Evolutionary conservation across 2,329 filamentous ascomycete species (phyloP).

Genomic region (Xylaria sp.): DNA sequence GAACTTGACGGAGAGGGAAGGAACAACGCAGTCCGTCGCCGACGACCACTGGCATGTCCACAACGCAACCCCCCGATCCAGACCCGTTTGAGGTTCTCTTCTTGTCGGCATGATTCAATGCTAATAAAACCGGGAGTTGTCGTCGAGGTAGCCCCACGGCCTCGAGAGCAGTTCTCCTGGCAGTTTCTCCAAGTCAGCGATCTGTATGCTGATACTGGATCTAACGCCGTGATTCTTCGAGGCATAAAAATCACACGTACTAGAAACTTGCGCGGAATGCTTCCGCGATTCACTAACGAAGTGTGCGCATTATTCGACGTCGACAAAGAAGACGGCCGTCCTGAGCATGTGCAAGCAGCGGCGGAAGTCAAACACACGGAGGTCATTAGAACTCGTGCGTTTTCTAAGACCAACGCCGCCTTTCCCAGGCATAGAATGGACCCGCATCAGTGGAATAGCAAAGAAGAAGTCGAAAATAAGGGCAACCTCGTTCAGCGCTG

Average conservation of each 20-base stretch:
- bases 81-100: neutral
- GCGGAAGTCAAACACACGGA: slow-evolving; percentile 49
- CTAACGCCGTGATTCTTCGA: slow-evolving; percentile 48
- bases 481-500: slow-evolving; percentile 65
- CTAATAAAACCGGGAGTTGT: slow-evolving; percentile 26
- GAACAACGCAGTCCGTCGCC: neutral
- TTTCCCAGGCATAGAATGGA: slow-evolving; percentile 56
- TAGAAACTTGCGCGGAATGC: slow-evolving; percentile 48
- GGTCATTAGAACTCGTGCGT: slow-evolving; percentile 55
- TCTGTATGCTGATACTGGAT: slow-evolving; percentile 25
- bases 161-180: slow-evolving; percentile 13
- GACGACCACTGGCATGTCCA: neutral
- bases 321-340: slow-evolving; percentile 51
- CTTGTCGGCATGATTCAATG: neutral
- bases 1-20: neutral
- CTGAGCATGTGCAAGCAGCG: slow-evolving; percentile 51
- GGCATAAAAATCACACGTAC: slow-evolving; percentile 53
- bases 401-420: slow-evolving; percentile 66
- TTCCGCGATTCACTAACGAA: slow-evolving; percentile 57
- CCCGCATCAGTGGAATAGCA: slow-evolving; percentile 36
- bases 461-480: slow-evolving; percentile 42
- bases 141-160: slow-evolving; percentile 30
- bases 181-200: slow-evolving; percentile 35
- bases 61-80: neutral
- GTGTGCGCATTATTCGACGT: slow-evolving; percentile 56